Conservation (phyloP, 495 filamentous ascomycete species). For the Aspergillus cristatus region DNA sequence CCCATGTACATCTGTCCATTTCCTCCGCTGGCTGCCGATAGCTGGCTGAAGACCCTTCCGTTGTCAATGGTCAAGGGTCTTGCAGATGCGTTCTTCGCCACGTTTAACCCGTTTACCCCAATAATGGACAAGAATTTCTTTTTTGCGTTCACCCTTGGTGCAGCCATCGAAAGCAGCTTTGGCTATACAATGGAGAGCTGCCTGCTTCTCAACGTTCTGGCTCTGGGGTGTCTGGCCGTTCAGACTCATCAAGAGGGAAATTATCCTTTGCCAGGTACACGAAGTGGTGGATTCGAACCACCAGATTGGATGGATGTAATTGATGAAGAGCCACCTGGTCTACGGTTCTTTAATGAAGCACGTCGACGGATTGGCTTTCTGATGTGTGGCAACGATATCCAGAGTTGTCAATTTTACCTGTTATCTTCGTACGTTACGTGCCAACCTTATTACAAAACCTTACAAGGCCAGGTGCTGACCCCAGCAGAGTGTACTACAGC, state of each 20-base stretch:
- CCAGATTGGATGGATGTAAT: conserved; percentile 37
- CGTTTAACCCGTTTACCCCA: conserved; percentile 37
- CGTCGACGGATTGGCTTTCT: conserved; percentile 39
- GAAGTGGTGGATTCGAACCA: conserved; percentile 27
- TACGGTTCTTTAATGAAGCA: conserved; percentile 40
- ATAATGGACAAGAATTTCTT: conserved; percentile 42
- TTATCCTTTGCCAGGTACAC: conserved; percentile 30
- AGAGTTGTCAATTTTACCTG: conserved; percentile 40
- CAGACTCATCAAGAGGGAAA: conserved; percentile 36
- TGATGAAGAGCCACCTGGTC: conserved; percentile 31
- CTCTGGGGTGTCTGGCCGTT: conserved; percentile 35
- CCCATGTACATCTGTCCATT: conserved; percentile 35
- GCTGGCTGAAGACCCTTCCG: conserved; percentile 33
- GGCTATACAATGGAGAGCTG: conserved; percentile 38
- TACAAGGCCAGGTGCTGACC: conserved; percentile 6
- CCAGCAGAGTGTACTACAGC: conserved; percentile 25
- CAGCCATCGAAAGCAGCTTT: conserved; percentile 35
- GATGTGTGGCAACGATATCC: conserved; percentile 38
- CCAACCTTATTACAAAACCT: background rate
- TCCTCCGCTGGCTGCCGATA: conserved; percentile 27
- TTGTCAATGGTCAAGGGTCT: conserved; percentile 35
- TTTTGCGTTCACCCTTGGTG: conserved; percentile 34
- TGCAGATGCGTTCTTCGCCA: conserved; percentile 35
- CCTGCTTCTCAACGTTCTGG: conserved; percentile 35
- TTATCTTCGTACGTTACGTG: conserved; percentile 33